A percentile compares a stretch with the other conserved stretches of the same genome.
Conservation (phyloP, 2,329 filamentous ascomycete species). For the Graphilbum ipis-grandicollis region DNA sequence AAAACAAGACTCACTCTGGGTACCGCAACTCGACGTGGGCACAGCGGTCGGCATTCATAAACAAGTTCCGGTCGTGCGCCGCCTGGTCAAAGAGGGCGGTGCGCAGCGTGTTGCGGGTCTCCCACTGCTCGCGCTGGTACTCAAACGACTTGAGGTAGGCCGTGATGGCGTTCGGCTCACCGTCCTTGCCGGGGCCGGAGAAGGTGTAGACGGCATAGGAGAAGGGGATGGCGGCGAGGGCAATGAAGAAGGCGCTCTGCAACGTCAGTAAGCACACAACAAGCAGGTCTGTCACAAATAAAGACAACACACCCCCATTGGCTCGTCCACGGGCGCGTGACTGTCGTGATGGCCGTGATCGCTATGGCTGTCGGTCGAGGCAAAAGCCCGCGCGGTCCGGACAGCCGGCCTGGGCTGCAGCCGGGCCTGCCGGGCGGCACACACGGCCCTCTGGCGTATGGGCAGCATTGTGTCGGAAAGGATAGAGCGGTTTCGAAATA, state of each 20-base stretch:
- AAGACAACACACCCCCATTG: slow-evolving; percentile 41
- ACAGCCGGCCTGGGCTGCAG: slow-evolving; percentile 12
- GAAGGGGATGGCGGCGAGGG: slow-evolving; percentile 25
- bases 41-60: slow-evolving; percentile 27
- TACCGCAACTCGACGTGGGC: slow-evolving; percentile 33
- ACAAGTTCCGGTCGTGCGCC: slow-evolving; percentile 37
- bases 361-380: slow-evolving; percentile 19
- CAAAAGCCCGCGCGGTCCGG: slow-evolving; percentile 29
- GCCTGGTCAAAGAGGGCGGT: slow-evolving; percentile 36
- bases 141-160: slow-evolving; percentile 28
- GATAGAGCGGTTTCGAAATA: too few relatives aligned
- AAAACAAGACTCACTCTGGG: slow-evolving; percentile 32
- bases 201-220: slow-evolving; percentile 29
- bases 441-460: slow-evolving; percentile 18
- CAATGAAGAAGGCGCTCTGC: slow-evolving; percentile 31
- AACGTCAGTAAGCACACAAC: slow-evolving; percentile 2
- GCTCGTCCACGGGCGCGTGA: slow-evolving; percentile 31
- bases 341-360: slow-evolving; percentile 10
- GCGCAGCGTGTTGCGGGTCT: slow-evolving; percentile 33
- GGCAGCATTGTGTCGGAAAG: too few relatives aligned
- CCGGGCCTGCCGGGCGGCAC: slow-evolving; percentile 18
- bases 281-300: too few relatives aligned
- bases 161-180: slow-evolving; percentile 28
- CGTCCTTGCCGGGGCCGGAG: slow-evolving; percentile 28
- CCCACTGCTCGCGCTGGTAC: slow-evolving; percentile 30